These are phyloP conservation scores for Coemansia sp. DNA, from an alignment of 192 early-diverging fungal genomes.

Conservation along the genomic window DNA sequence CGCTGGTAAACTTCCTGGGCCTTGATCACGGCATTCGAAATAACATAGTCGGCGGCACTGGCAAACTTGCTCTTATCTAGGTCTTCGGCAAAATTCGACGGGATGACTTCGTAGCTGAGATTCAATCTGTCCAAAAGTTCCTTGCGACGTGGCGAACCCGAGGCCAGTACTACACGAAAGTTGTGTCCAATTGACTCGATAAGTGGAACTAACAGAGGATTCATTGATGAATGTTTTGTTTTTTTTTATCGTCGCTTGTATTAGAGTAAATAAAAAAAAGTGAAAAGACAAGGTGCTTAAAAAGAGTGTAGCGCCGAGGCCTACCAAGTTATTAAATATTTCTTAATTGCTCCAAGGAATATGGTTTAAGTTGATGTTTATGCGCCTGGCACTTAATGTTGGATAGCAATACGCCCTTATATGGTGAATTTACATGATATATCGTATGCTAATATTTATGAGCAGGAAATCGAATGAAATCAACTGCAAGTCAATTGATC, in stretches of 20 bases:
- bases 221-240: background rate
- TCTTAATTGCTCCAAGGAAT: background rate
- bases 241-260: background rate
- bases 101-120: conserved; percentile 64
- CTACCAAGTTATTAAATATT: background rate
- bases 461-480: too few relatives aligned
- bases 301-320: background rate
- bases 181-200: conserved; percentile 16
- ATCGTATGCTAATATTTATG: too few relatives aligned
- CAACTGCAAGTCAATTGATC: too few relatives aligned
- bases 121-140: conserved; percentile 67
- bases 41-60: conserved; percentile 67
- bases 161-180: conserved; percentile 73
- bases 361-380: background rate
- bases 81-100: conserved; percentile 78
- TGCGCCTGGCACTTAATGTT: too few relatives aligned
- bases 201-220: conserved; percentile 19
- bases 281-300: background rate
- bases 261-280: background rate
- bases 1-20: conserved; percentile 68
- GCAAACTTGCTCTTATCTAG: conserved; percentile 69
- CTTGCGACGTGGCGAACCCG: conserved; percentile 78
- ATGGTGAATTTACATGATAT: too few relatives aligned
- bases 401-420: too few relatives aligned
- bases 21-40: conserved; percentile 72